Evolutionary conservation across 2,329 filamentous ascomycete genomes (phyloP), one percentile per base, ranked within the genome.

Genomic region (Talaromyces verruculosus): DNA sequence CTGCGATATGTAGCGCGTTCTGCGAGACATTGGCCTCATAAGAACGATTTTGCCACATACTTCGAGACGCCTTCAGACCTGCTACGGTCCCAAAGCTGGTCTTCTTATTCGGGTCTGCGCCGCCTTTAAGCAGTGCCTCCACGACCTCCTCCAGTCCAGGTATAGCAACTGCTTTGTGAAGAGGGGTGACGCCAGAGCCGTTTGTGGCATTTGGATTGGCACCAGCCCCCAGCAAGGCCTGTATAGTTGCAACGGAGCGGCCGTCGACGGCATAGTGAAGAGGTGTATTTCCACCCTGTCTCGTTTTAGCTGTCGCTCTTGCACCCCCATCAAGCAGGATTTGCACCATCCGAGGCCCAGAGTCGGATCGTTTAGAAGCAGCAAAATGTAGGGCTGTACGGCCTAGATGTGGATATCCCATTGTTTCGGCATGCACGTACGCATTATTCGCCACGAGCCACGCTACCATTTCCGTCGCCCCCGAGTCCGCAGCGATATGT

Each of bases 121-220:
- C 60, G 7, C 47, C 47, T 11, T 63, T 49, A 15, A 63, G 47
- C 60, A 63, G 33, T 35, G 45, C 41, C 28, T 51, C 60, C 28
- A 63, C 60, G 6, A 63, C 5, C 43, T 49, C 60, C 47, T 63
- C 60, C 41, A 53, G 47, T 25, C 60, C 60, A 25, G 60, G 60
- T 41, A 63, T n/a, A 39, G 60, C 43, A 19, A 63, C 60, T 49
- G 60, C 60, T 53, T 63, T 63, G 60, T 63, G 60, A 53, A 63
- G 60, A 37, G 60, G 43, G 19, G 43, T 63, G 13, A 63, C 11
- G 28, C 60, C 60, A 30, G 60, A 63, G 30, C 47, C 43, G 30
- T 63, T 63, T 49, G 60, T 49, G n/a, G 60, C 22, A 39, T 63
- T 63, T 37, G 60, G 7, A 39, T 63, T 43, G n/a, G 60, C 60